Conservation (phyloP, 345 rosid species). For the Leavenworthia alabamica region DNA sequence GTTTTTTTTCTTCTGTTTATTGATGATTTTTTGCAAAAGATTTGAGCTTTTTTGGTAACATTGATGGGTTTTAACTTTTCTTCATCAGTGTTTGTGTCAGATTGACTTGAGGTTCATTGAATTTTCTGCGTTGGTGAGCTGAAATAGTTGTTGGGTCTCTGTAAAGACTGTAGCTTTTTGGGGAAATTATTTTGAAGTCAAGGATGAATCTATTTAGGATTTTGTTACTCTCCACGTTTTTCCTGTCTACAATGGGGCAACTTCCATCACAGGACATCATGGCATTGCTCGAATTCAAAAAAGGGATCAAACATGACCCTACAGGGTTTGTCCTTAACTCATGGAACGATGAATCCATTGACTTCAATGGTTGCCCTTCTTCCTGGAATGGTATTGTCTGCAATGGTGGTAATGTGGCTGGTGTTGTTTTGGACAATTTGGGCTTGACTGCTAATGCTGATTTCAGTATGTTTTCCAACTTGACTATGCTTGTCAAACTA, state of each 20-base stretch:
- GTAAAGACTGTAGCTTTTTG: constrained; percentile 14
- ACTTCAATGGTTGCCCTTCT: constrained; percentile 93
- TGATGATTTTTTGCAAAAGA: neutral
- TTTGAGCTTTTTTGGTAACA: neutral
- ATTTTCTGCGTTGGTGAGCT: constrained; percentile 12
- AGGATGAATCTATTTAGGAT: constrained; percentile 51
- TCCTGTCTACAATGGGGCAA: constrained; percentile 62
- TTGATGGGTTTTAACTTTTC: constrained; percentile 1
- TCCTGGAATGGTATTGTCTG: constrained; percentile 96
- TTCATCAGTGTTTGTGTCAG: constrained; percentile 16
- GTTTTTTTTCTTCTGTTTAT: neutral
- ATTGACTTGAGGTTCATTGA: constrained; percentile 19
- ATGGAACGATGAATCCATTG: constrained; percentile 95
- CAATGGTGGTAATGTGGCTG: constrained; percentile 87
- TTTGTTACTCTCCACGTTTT: constrained; percentile 38
- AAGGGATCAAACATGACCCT: constrained; percentile 92
- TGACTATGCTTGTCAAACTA: constrained; percentile 80
- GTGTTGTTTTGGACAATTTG: constrained; percentile 70
- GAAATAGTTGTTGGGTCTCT: constrained; percentile 11
- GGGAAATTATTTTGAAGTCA: neutral
- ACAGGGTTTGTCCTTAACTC: constrained; percentile 88
- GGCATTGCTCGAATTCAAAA: constrained; percentile 90
- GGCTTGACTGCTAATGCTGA: constrained; percentile 76
- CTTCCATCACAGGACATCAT: constrained; percentile 96
- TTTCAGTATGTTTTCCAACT: constrained; percentile 69